Evolutionary conservation across 2,329 filamentous ascomycete genomes (phyloP).

Genomic region (Arthrobotrys iridis): DNA sequence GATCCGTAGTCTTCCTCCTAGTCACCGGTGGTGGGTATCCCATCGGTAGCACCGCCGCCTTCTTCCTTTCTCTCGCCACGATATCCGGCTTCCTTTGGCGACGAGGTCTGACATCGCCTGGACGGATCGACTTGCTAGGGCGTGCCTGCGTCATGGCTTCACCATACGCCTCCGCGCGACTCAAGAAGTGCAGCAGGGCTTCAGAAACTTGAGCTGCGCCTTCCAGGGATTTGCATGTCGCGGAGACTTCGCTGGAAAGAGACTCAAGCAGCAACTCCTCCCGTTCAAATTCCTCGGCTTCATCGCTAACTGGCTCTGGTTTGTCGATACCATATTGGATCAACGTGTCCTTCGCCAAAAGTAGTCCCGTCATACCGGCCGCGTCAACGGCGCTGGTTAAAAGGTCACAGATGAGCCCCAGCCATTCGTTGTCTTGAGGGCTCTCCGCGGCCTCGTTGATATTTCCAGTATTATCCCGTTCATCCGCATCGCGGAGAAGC

Average conservation of each 20-base stretch:
- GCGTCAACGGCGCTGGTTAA: conserved; percentile 50
- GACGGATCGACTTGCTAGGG: conserved; percentile 28
- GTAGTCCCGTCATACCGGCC: conserved; percentile 49
- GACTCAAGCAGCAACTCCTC: conserved; percentile 50
- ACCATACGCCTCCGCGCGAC: conserved; percentile 40
- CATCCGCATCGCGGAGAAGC: conserved; percentile 41
- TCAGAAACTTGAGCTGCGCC: conserved; percentile 47
- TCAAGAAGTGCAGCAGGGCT: conserved; percentile 36
- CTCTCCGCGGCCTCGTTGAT: conserved; percentile 22
- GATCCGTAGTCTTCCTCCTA: conserved; percentile 58
- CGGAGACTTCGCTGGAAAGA: conserved; percentile 46
- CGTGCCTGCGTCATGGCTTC: conserved; percentile 13
- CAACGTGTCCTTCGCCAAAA: conserved; percentile 48
- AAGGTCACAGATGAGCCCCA: conserved; percentile 50
- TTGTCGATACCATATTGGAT: conserved; percentile 34
- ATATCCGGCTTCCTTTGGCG: conserved; percentile 46
- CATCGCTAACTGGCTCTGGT: conserved; percentile 17
- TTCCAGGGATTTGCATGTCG: conserved; percentile 45
- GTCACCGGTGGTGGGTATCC: conserved; percentile 42
- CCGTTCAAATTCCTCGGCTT: conserved; percentile 36
- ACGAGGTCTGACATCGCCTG: conserved; percentile 25
- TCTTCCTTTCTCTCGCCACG: conserved; percentile 38
- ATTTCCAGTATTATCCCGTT: conserved; percentile 21
- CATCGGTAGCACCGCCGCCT: conserved; percentile 49
- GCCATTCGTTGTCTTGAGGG: conserved; percentile 48